Evolutionary conservation across 164 flowering plant species (phyloP).

Genomic region (Chimonanthus salicifolius): DNA sequence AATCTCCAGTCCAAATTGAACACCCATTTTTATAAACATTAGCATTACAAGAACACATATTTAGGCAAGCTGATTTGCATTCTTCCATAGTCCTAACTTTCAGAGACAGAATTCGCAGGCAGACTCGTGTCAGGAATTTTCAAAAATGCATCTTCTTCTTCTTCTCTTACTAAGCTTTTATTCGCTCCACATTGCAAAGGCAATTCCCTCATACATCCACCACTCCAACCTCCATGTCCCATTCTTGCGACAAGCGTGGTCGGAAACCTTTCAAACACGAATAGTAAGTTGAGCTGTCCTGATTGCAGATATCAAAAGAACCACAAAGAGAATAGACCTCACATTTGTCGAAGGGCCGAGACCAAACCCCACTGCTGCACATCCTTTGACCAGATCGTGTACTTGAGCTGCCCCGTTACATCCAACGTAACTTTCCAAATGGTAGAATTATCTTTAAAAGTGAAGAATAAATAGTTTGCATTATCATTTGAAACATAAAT

Average conservation of each 20-base stretch:
- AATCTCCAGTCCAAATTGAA: too few species aligned
- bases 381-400: slow-evolving; percentile 16
- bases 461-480: slow-evolving; percentile 33
- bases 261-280: slow-evolving; percentile 21
- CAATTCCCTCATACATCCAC: slow-evolving; percentile 17
- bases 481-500: slow-evolving; percentile 16
- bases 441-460: slow-evolving; percentile 7
- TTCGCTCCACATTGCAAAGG: slow-evolving; percentile 8
- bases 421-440: slow-evolving; percentile 30
- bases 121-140: slow-evolving; percentile 11
- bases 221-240: slow-evolving; percentile 15
- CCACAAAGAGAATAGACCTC: slow-evolving; percentile 28
- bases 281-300: slow-evolving; percentile 11
- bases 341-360: slow-evolving; percentile 23
- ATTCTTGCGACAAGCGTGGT: slow-evolving; percentile 13
- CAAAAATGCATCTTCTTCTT: slow-evolving; percentile 16
- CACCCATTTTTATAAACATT: too few species aligned
- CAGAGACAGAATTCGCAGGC: slow-evolving; percentile 1
- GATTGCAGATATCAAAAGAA: slow-evolving; percentile 23
- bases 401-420: slow-evolving; percentile 9
- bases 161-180: too few species aligned
- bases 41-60: too few species aligned
- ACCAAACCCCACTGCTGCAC: neutral
- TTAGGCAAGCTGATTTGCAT: too few species aligned
- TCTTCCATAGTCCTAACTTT: neutral